phyloP scores from a whole-genome alignment of 768 basidiomycete genomes.

The Psilocybe sp. region DNA sequence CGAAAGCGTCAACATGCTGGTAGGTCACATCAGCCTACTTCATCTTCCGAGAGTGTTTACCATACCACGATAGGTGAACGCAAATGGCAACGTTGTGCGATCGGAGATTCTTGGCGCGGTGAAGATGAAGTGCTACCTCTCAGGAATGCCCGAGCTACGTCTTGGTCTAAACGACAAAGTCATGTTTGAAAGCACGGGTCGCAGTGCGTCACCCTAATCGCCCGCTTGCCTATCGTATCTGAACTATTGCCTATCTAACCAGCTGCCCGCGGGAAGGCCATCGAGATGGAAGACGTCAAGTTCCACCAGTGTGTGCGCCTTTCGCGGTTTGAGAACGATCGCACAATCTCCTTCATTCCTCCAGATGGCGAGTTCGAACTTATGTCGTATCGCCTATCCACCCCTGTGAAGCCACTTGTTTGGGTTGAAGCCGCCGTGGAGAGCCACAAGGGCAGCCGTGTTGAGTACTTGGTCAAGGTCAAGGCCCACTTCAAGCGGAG shows the following conservation, averaged over 20 bases:
- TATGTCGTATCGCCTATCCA: constrained; percentile 96
- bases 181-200: constrained; percentile 97
- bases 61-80: constrained; percentile 69
- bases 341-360: constrained; percentile 98
- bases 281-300: constrained; percentile 99
- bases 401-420: constrained; percentile 93
- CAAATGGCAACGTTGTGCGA: constrained; percentile 94
- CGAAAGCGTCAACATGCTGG: constrained; percentile 94
- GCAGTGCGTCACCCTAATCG: constrained; percentile 56
- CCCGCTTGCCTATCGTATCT: not conserved
- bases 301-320: constrained; percentile 99
- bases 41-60: not conserved
- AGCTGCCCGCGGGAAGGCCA: constrained; percentile 94
- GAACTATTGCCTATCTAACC: constrained; percentile 5
- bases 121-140: constrained; percentile 99
- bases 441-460: constrained; percentile 86
- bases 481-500: constrained; percentile 97
- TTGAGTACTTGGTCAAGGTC: constrained; percentile 95
- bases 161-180: constrained; percentile 98
- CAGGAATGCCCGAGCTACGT: constrained; percentile 98
- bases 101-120: constrained; percentile 98
- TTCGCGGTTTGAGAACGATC: constrained; percentile 96
- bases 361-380: constrained; percentile 99
- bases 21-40: constrained; percentile 33
- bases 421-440: constrained; percentile 98